These are phyloP conservation scores for Tetracladium maxilliforme DNA, from an alignment of 2,329 filamentous ascomycete genomes.

Conservation along the genomic window DNA sequence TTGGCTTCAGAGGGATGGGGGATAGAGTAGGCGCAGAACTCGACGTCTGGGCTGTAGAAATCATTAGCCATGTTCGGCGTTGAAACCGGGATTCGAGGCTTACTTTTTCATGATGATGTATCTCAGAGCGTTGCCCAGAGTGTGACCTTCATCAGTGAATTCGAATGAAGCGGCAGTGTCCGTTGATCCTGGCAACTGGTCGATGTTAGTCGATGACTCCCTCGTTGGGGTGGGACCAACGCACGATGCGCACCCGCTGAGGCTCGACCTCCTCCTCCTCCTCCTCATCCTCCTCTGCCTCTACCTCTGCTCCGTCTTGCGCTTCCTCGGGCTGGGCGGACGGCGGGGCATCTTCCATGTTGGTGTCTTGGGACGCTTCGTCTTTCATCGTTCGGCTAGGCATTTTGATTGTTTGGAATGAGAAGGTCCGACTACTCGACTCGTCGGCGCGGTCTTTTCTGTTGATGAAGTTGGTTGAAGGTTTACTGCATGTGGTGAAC, in stretches of 20 bases:
- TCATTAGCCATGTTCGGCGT: slow-evolving; percentile 1
- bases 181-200: slow-evolving; percentile 67
- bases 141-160: slow-evolving; percentile 88
- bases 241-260: slow-evolving; percentile 49
- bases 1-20: slow-evolving; percentile 91
- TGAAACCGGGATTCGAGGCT: slow-evolving; percentile 12
- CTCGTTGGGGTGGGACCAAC: slow-evolving; percentile 7
- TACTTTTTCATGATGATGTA: slow-evolving; percentile 99
- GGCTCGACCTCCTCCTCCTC: slow-evolving; percentile 30
- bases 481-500: no score
- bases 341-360: background rate
- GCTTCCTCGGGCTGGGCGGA: slow-evolving; percentile 4
- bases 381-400: background rate
- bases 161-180: slow-evolving; percentile 90
- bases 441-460: no score
- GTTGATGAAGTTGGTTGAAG: no score
- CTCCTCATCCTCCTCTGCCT: slow-evolving; percentile 20
- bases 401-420: background rate
- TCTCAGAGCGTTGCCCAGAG: slow-evolving; percentile 81
- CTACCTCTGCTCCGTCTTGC: background rate
- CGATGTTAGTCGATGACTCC: background rate
- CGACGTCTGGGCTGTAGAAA: slow-evolving; percentile 77
- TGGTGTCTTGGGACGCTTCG: background rate
- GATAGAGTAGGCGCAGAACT: slow-evolving; percentile 97
- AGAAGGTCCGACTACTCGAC: no score